Conservation (phyloP, 1,139 yeast species). For the Magnusiomyces paraingens region DNA sequence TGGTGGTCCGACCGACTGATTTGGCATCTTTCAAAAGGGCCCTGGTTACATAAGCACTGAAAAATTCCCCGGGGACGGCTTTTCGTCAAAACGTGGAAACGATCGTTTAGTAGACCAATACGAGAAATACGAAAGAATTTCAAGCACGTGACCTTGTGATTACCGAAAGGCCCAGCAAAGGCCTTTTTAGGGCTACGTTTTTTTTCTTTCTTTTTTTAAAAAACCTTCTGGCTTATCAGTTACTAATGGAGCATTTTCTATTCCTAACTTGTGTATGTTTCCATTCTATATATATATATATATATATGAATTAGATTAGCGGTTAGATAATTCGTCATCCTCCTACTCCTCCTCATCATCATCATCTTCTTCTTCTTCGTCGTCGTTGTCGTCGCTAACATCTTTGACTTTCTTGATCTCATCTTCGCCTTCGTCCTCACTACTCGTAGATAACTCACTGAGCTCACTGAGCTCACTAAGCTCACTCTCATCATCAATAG, state of each 20-base stretch:
- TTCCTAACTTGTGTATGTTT: too few species aligned
- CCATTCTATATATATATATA: too few species aligned
- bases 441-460: slow-evolving; percentile 20
- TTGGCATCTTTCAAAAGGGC: not conserved
- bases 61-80: not conserved
- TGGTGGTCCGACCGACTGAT: too few species aligned
- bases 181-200: not conserved
- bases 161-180: not conserved
- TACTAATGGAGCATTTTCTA: not conserved
- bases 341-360: not conserved
- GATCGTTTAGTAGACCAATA: not conserved
- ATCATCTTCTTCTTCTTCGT: slow-evolving; percentile 14
- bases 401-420: slow-evolving; percentile 1
- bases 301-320: not conserved
- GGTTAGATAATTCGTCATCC: not conserved
- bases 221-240: not conserved
- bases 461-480: slow-evolving; percentile 16
- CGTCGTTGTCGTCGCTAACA: slow-evolving; percentile 16
- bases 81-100: not conserved
- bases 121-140: not conserved
- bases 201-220: too few species aligned
- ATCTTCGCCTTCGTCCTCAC: slow-evolving; percentile 15
- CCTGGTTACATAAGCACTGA: not conserved
- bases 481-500: slow-evolving; percentile 3
- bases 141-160: not conserved